Evolutionary conservation across 2,329 filamentous ascomycete genomes (phyloP).

Genomic region (Atkinsonella texensis): DNA sequence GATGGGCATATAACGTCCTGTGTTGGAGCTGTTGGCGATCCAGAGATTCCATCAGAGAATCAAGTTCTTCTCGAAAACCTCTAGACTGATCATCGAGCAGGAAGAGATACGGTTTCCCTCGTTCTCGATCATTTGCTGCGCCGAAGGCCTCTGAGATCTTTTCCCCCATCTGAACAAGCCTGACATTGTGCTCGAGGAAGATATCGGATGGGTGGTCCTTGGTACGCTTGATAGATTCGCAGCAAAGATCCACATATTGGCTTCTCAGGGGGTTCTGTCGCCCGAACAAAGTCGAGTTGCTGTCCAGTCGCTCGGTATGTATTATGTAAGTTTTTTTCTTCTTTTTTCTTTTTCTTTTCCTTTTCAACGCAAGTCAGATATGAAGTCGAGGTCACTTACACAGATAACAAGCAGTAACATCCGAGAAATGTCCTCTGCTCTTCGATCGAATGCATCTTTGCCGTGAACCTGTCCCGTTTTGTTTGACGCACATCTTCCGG

Average conservation of each 20-base stretch:
- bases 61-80: conserved; percentile 20
- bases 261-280: conserved; percentile 20
- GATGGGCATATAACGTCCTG: conserved; percentile 4
- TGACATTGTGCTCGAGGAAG: conserved; percentile 21
- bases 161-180: conserved; percentile 24
- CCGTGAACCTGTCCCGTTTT: conserved; percentile 9
- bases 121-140: conserved; percentile 16
- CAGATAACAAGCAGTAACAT: conserved; percentile 26
- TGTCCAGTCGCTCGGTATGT: conserved; percentile 2
- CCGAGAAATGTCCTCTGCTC: conserved; percentile 27
- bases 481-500: conserved; percentile 8
- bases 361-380: not conserved
- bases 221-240: conserved; percentile 17
- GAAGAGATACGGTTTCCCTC: conserved; percentile 17
- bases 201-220: conserved; percentile 18
- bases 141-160: conserved; percentile 22
- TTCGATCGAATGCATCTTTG: conserved; percentile 20
- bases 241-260: conserved; percentile 22
- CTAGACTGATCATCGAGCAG: conserved; percentile 22
- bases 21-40: conserved; percentile 11
- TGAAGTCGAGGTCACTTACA: conserved; percentile 17
- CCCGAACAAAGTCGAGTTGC: conserved; percentile 26
- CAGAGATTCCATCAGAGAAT: conserved; percentile 20
- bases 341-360: not conserved
- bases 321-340: no score